phyloP scores from a whole-genome alignment of 2,329 filamentous ascomycete species.

The Chaetothyriales sp. region DNA sequence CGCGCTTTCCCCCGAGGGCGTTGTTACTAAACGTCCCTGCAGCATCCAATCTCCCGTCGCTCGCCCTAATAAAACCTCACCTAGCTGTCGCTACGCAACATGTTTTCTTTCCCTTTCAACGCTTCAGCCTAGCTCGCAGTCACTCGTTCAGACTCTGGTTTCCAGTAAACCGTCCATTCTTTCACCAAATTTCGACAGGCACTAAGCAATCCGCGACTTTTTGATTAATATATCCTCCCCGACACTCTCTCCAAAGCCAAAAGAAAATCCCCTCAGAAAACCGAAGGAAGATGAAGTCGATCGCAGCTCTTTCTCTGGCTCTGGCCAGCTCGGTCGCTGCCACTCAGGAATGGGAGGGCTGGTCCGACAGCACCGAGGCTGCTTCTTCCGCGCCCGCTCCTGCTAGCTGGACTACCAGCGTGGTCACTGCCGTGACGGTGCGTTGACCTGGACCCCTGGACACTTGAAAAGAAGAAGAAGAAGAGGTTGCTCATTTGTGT shows the following conservation, averaged over 20 bases:
- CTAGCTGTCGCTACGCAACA: background rate
- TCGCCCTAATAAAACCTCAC: background rate
- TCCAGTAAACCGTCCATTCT: background rate
- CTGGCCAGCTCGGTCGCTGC: conserved; percentile 3
- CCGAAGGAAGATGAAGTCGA: background rate
- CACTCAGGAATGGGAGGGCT: conserved; percentile 11
- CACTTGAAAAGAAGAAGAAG: background rate
- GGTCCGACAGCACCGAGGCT: conserved; percentile 5
- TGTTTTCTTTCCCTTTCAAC: background rate
- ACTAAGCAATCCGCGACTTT: background rate
- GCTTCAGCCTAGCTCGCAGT: background rate
- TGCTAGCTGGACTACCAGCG: conserved; percentile 12
- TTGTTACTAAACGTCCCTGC: background rate
- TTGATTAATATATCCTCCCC: background rate
- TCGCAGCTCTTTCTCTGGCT: background rate
- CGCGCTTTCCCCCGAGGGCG: background rate
- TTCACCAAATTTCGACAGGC: background rate
- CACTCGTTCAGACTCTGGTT: background rate
- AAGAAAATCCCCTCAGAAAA: background rate
- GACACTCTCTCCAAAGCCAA: background rate
- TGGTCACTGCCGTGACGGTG: conserved; percentile 15
- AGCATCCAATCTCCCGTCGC: background rate
- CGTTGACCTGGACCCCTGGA: background rate
- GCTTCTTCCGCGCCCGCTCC: conserved; percentile 3
- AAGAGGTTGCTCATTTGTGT: background rate